These are phyloP conservation scores for Neofusicoccum cordaticola DNA, from an alignment of 2,329 filamentous ascomycete species.

Conservation along the genomic window DNA sequence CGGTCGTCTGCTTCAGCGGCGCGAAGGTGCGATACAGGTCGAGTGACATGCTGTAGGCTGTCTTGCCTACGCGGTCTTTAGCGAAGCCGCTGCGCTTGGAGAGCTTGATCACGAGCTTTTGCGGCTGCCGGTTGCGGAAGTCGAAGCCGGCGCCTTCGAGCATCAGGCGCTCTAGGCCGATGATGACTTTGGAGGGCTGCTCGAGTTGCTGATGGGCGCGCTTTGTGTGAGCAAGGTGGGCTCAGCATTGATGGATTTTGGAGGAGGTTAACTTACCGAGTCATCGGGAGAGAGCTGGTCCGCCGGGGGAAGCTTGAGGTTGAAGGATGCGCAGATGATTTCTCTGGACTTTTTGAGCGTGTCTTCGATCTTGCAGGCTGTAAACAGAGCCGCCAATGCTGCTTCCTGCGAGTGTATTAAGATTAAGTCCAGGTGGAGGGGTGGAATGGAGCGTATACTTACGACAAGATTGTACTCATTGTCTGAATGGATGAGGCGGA, in stretches of 20 bases:
- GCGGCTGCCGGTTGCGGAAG: slow-evolving; percentile 84
- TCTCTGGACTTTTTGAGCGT: slow-evolving; percentile 95
- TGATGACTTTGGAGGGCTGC: slow-evolving; percentile 71
- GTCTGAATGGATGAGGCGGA: slow-evolving; percentile 80
- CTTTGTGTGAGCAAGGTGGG: not conserved
- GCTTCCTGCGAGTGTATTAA: slow-evolving; percentile 59
- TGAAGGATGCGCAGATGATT: slow-evolving; percentile 86
- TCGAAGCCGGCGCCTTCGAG: slow-evolving; percentile 92
- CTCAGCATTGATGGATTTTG: not conserved
- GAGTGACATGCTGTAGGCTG: slow-evolving; percentile 77
- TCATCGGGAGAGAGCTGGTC: slow-evolving; percentile 76
- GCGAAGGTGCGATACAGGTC: slow-evolving; percentile 93
- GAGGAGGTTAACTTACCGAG: slow-evolving; percentile 54
- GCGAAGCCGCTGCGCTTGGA: slow-evolving; percentile 58
- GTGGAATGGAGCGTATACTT: slow-evolving; percentile 22
- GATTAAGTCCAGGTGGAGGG: not conserved
- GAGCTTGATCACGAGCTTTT: slow-evolving; percentile 80
- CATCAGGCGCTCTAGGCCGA: slow-evolving; percentile 87
- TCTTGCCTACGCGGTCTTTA: slow-evolving; percentile 56
- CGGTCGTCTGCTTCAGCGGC: slow-evolving; percentile 82
- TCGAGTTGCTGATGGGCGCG: slow-evolving; percentile 68
- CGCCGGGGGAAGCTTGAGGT: slow-evolving; percentile 68
- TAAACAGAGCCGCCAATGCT: slow-evolving; percentile 81
- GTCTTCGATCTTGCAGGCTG: slow-evolving; percentile 96
- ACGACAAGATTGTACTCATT: slow-evolving; percentile 74